These are phyloP conservation scores for Silene noctiflora DNA, from an alignment of 179 eudicot genomes.

Conservation along the genomic window DNA sequence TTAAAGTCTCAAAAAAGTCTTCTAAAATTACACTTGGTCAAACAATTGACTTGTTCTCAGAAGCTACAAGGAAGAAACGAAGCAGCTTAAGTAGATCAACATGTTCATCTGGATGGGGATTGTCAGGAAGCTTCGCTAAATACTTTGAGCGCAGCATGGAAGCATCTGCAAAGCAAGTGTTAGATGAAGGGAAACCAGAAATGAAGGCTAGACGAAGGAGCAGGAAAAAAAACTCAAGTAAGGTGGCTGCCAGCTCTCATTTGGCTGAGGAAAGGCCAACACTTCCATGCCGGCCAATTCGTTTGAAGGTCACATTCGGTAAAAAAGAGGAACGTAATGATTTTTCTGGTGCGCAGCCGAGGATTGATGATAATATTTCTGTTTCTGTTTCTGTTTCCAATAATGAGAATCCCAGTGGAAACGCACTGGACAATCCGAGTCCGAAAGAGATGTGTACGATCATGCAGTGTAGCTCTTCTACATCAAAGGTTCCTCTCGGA, in stretches of 20 bases:
- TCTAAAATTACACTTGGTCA: conserved; percentile 30
- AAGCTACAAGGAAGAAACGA: conserved; percentile 62
- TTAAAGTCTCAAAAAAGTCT: conserved; percentile 33
- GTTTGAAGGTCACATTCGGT: conserved; percentile 70
- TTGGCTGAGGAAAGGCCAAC: conserved; percentile 29
- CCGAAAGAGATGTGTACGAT: conserved; percentile 26
- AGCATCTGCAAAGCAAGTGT: conserved; percentile 21
- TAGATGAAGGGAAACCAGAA: conserved; percentile 29
- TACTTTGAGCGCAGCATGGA: conserved; percentile 35
- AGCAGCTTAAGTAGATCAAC: conserved; percentile 45
- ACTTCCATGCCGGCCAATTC: conserved; percentile 45
- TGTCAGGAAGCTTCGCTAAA: conserved; percentile 31
- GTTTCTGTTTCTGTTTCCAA: conserved; percentile 18
- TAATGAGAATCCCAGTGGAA: conserved; percentile 21
- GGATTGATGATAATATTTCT: conserved; percentile 26
- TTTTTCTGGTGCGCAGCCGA: conserved; percentile 24
- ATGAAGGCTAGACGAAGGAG: conserved; percentile 37
- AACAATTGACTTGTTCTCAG: conserved; percentile 30
- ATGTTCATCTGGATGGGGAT: conserved; percentile 73
- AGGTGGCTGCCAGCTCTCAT: conserved; percentile 29
- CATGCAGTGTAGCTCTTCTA: conserved; percentile 25
- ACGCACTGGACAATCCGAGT: conserved; percentile 22
- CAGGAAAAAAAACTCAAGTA: conserved; percentile 37
- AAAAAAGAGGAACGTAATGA: conserved; percentile 29
- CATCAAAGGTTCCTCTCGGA: conserved; percentile 16